These are phyloP conservation scores for Vitis rotundifolia DNA, from an alignment of 164 flowering plant genomes.

Conservation along the genomic window DNA sequence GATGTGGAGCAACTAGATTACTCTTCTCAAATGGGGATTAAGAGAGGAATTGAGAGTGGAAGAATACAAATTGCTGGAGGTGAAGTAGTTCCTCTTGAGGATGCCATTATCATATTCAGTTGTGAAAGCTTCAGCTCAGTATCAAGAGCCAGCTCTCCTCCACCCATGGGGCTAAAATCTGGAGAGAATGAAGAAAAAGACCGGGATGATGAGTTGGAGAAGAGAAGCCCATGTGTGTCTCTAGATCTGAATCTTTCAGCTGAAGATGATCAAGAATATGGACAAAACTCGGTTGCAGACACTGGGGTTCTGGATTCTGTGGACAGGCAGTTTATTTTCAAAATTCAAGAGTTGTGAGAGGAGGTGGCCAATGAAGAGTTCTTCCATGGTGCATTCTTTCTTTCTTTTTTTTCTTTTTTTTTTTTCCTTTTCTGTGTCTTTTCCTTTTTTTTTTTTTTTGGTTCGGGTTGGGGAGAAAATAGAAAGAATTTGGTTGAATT, in stretches of 20 bases:
- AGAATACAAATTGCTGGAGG: conserved; percentile 39
- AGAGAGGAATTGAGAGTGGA: conserved; percentile 66
- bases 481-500: not conserved
- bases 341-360: conserved; percentile 19
- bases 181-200: conserved; percentile 17
- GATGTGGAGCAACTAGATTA: conserved; percentile 69
- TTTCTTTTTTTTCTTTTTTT: conserved; percentile 4
- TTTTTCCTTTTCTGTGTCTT: not conserved
- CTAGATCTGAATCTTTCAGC: conserved; percentile 72
- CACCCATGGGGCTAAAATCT: conserved; percentile 25
- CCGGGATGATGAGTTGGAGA: conserved; percentile 11
- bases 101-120: conserved; percentile 76
- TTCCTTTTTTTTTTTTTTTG: not conserved
- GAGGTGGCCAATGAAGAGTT: not conserved
- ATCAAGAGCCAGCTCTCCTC: conserved; percentile 56
- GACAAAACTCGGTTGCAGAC: conserved; percentile 10
- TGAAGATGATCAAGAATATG: conserved; percentile 29
- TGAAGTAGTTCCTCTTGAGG: conserved; percentile 50
- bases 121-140: conserved; percentile 61
- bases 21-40: conserved; percentile 55
- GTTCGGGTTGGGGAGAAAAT: conserved; percentile 12
- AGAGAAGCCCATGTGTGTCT: conserved; percentile 32
- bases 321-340: conserved; percentile 41
- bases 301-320: conserved; percentile 34
- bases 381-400: not conserved